Base-by-base conservation (phyloP, 768 basidiomycete genomes). In the Amanita rubescens region DNA sequence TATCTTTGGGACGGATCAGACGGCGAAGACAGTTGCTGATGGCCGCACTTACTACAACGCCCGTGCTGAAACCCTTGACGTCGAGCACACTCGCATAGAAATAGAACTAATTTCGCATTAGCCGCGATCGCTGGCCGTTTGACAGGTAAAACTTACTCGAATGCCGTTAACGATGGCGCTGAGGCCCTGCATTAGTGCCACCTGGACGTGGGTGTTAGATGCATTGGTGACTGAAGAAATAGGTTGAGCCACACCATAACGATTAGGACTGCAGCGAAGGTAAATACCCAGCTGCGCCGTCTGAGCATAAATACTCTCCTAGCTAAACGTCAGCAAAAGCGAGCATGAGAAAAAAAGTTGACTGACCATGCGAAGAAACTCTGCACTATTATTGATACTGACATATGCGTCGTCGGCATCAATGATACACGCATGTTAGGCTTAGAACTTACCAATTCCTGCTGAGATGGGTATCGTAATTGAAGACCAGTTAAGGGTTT, bases 331-430 rank as follows among this genome's bases (percentile, higher is more conserved):
- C 22, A 55, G 17, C 14, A 35, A 30, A 17, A n/a, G 11, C 19
- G 20, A 39, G 20, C 15, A 5, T 34, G 19, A 1, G 11, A 15
- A 11, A 20, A 25, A 7, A 14, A 22, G 11, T 5, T 3, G 20
- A 49, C 54, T 3, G 10, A 49, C 54, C 54, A 55, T 39, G 54
- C 54, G 17, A 55, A 55, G 47, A 55, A 55, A 14, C 30, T 39
- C 17, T 55, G 54, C 30, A 55, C 54, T 2, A 42, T 48, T 20
- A 49, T 42, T 19, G 54, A 41, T 24, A 49, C 54, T 55, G 27
- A 10, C 2, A n/a, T 15, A n/a, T n/a, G n/a, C n/a, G 24, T 3
- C 8, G 22, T 49, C 11, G 39, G 25, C 9, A 10, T 17, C 24
- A 17, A n/a, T 3, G 12, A 15, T 6, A 9, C 6, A 17, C 14